Percentiles rank a stretch among this genome's conserved stretches.
These are phyloP conservation scores for Entomortierella parvispora DNA, from an alignment of 192 early-diverging fungal species.

Conservation along the genomic window DNA sequence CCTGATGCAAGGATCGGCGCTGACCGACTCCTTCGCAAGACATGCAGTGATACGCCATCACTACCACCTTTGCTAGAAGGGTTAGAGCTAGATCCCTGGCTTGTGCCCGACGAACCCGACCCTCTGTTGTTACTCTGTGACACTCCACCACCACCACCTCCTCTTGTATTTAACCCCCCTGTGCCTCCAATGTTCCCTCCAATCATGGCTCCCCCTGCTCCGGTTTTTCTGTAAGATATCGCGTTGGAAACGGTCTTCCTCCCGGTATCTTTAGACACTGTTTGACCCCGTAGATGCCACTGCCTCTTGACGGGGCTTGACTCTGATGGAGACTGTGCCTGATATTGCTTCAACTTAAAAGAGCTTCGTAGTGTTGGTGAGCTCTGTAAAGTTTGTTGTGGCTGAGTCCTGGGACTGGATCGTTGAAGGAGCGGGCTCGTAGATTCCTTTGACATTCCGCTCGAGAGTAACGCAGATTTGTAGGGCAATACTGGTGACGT, in stretches of 20 bases:
- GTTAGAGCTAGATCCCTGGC: neutral
- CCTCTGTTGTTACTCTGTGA: too few relatives aligned
- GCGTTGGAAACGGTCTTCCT: slow-evolving; percentile 11
- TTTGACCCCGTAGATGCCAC: slow-evolving; percentile 10
- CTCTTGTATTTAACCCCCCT: too few relatives aligned
- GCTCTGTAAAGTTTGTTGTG: neutral
- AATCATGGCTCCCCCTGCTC: neutral
- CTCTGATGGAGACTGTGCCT: slow-evolving; percentile 6
- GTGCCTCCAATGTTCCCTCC: neutral
- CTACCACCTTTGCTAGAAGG: neutral
- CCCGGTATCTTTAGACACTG: neutral
- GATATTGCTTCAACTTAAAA: neutral
- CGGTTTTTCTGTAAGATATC: slow-evolving; percentile 14
- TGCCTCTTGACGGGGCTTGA: slow-evolving; percentile 6
- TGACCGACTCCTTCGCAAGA: slow-evolving; percentile 33
- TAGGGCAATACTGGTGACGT: slow-evolving; percentile 16
- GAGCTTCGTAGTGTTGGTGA: neutral
- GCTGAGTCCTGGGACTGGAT: neutral
- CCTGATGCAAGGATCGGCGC: slow-evolving; percentile 34
- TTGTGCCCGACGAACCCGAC: neutral
- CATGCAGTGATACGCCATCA: slow-evolving; percentile 1
- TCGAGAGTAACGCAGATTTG: slow-evolving; percentile 25
- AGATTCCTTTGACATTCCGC: slow-evolving; percentile 1
- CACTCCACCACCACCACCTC: too few relatives aligned
- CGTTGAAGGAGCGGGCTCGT: neutral